Percentiles rank a stretch among this genome's conserved stretches.
phyloP scores from a whole-genome alignment of 164 flowering plant species.

The Magnolia officinalis region DNA sequence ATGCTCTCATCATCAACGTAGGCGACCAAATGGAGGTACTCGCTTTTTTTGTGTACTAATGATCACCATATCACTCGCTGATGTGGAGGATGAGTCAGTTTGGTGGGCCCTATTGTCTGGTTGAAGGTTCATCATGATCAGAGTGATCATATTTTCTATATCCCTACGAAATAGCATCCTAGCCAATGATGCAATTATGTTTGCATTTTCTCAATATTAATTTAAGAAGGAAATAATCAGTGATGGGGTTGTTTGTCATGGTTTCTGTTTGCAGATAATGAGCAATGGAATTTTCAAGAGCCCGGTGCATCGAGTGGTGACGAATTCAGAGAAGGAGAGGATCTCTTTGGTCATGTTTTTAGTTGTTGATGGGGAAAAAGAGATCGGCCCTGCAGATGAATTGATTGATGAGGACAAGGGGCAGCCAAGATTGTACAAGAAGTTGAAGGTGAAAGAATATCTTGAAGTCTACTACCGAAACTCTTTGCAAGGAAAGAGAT shows the following conservation, averaged over 20 bases:
- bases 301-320: slow-evolving; percentile 38
- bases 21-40: slow-evolving; percentile 11
- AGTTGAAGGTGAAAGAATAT: slow-evolving; percentile 23
- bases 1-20: slow-evolving; percentile 6
- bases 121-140: not conserved
- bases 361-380: slow-evolving; percentile 20
- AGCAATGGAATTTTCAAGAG: slow-evolving; percentile 56
- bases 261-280: slow-evolving; percentile 36
- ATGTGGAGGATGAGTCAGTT: not conserved
- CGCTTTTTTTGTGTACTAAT: not conserved
- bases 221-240: too few relatives aligned
- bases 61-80: slow-evolving; percentile 13
- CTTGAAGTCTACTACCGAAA: slow-evolving; percentile 1
- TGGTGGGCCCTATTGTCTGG: not conserved
- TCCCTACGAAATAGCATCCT: too few relatives aligned
- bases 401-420: slow-evolving; percentile 26
- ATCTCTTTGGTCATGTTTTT: slow-evolving; percentile 1
- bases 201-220: too few relatives aligned
- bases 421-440: slow-evolving; percentile 34
- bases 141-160: too few relatives aligned
- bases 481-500: slow-evolving; percentile 5
- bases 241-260: not conserved
- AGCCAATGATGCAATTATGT: too few relatives aligned
- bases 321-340: slow-evolving; percentile 28
- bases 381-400: slow-evolving; percentile 37